Percentiles rank a stretch among this genome's conserved stretches.
Conservation (phyloP, 2,329 filamentous ascomycete species). For the Hypoxylon sp. region DNA sequence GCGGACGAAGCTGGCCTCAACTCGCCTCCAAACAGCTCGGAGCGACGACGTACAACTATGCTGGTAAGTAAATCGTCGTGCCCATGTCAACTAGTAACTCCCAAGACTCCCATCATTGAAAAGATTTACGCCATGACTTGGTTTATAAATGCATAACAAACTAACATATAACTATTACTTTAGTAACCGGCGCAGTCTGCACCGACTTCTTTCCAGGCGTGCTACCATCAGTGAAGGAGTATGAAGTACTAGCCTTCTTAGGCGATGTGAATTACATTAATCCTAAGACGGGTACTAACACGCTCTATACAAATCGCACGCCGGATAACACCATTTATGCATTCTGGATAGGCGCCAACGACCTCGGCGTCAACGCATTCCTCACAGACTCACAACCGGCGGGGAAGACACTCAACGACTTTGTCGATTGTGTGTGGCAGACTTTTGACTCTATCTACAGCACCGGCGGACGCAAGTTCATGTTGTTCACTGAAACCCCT, state of each 20-base stretch:
- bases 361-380: constrained; percentile 77
- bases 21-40: constrained; percentile 74
- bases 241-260: constrained; percentile 71
- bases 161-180: constrained; percentile 5
- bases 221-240: constrained; percentile 73
- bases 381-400: constrained; percentile 74
- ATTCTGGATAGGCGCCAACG: constrained; percentile 87
- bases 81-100: not conserved
- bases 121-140: not conserved
- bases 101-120: not conserved
- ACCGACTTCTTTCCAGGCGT: constrained; percentile 64
- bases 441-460: constrained; percentile 75
- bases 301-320: constrained; percentile 62
- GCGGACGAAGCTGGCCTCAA: constrained; percentile 78
- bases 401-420: constrained; percentile 72
- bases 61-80: constrained; percentile 54
- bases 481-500: constrained; percentile 78
- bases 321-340: constrained; percentile 77
- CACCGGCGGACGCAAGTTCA: constrained; percentile 77
- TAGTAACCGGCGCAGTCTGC: constrained; percentile 78
- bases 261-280: constrained; percentile 61
- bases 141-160: constrained; percentile 2
- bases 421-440: constrained; percentile 77
- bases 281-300: constrained; percentile 45
- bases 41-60: constrained; percentile 75